Conservation (phyloP, 768 basidiomycete genomes). For the Pulveroboletus sp. region DNA sequence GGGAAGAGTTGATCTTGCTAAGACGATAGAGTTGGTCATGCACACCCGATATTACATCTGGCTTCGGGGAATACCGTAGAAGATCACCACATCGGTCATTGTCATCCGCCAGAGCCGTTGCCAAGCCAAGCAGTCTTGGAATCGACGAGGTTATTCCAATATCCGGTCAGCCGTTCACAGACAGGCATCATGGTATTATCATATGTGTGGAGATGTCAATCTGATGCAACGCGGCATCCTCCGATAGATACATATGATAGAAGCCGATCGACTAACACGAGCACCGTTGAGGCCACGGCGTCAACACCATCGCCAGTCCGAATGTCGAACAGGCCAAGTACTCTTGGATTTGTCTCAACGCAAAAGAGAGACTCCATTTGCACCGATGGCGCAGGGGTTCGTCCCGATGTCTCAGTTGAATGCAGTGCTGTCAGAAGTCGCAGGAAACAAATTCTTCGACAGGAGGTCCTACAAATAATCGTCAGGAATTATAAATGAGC, state of each 20-base stretch:
- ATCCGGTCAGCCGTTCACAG: neutral
- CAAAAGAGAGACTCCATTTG: neutral
- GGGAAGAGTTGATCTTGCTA: neutral
- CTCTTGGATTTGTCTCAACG: neutral
- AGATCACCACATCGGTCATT: neutral
- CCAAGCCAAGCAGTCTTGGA: neutral
- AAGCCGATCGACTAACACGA: neutral
- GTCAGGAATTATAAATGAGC: neutral
- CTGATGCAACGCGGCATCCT: conserved; percentile 3
- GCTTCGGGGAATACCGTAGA: neutral
- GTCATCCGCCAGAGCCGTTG: neutral
- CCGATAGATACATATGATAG: conserved; percentile 1
- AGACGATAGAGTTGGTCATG: neutral
- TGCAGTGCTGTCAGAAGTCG: conserved; percentile 1
- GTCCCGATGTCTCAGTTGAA: conserved; percentile 11
- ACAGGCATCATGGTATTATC: conserved; percentile 4
- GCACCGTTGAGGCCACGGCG: neutral
- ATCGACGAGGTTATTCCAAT: neutral
- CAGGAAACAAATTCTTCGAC: conserved; percentile 3
- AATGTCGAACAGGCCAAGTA: neutral
- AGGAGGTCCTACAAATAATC: neutral
- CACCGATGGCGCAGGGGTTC: neutral
- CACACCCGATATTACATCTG: neutral
- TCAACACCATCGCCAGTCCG: neutral
- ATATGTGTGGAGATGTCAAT: neutral